These are phyloP conservation scores for Cymbopogon flexuosus DNA, from an alignment of 202 grass and related monocot species.

Conservation along the genomic window DNA sequence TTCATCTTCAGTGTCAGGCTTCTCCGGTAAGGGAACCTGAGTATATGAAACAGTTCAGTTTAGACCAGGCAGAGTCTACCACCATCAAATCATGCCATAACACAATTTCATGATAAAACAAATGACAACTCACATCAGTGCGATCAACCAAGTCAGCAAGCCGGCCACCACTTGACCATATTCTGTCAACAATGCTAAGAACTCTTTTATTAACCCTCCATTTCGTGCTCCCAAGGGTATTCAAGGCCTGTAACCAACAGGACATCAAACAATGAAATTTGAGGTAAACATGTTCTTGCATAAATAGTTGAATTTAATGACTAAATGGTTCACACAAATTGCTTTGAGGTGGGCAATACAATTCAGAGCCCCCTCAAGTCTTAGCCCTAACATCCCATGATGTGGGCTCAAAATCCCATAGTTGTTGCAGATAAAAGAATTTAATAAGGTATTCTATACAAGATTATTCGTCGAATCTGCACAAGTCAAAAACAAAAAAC, in stretches of 20 bases:
- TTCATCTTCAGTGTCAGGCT: conserved; percentile 84
- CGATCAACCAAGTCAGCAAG: conserved; percentile 93
- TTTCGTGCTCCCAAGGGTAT: conserved; percentile 90
- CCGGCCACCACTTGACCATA: conserved; percentile 82
- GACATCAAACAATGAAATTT: not conserved
- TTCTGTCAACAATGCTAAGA: conserved; percentile 83
- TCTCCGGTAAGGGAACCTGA: conserved; percentile 75
- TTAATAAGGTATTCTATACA: conserved; percentile 8
- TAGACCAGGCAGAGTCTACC: not conserved
- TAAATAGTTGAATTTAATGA: not conserved
- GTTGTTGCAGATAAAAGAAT: not conserved
- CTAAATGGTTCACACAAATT: not conserved
- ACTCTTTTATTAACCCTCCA: conserved; percentile 93
- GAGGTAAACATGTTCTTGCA: not conserved
- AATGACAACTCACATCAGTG: conserved; percentile 62
- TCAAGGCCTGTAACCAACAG: conserved; percentile 63
- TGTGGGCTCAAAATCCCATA: not conserved
- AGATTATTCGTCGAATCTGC: conserved; percentile 15
- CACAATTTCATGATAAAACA: conserved; percentile 1
- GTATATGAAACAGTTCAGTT: conserved; percentile 9
- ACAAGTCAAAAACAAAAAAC: conserved; percentile 14
- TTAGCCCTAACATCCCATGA: not conserved
- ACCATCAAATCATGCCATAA: not conserved
- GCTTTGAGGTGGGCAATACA: not conserved
- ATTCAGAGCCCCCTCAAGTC: not conserved